Conservation (phyloP, 2,329 filamentous ascomycete species). For the Cadophora luteo-olivacea region DNA sequence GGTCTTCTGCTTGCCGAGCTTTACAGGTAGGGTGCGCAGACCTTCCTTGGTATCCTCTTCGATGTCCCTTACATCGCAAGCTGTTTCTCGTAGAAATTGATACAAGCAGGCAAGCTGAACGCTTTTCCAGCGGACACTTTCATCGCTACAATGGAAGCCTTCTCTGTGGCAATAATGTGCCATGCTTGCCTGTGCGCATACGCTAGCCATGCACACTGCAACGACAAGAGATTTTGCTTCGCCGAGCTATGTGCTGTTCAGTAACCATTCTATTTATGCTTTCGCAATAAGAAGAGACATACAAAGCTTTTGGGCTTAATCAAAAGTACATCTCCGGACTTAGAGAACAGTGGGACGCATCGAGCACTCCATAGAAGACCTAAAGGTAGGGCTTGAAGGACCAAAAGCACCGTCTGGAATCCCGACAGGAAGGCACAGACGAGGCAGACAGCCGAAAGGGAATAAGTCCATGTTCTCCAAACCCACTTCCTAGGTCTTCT, state of each 20-base stretch:
- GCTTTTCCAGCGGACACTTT: neutral
- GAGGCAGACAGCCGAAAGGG: neutral
- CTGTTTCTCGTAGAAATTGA: slow-evolving; percentile 10
- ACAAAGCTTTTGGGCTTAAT: slow-evolving; percentile 8
- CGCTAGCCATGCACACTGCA: neutral
- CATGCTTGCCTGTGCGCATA: neutral
- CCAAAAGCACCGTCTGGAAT: neutral
- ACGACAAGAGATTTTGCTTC: slow-evolving; percentile 10
- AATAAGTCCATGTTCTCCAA: slow-evolving; percentile 6
- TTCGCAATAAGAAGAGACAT: too few relatives aligned
- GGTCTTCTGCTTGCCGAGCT: neutral
- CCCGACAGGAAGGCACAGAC: slow-evolving; percentile 4
- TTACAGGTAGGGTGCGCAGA: neutral
- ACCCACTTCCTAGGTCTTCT: slow-evolving; percentile 9
- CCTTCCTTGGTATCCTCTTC: neutral
- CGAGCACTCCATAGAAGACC: slow-evolving; percentile 6
- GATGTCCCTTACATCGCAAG: slow-evolving; percentile 11
- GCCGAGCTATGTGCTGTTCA: neutral
- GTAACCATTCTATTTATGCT: too few relatives aligned
- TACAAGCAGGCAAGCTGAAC: neutral
- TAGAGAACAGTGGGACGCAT: slow-evolving; percentile 5
- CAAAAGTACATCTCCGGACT: neutral
- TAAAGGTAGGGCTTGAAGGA: neutral
- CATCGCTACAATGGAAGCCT: slow-evolving; percentile 6
- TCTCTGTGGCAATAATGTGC: slow-evolving; percentile 2